phyloP scores from a whole-genome alignment of 306 rosid species.

The Quercus gilva region DNA sequence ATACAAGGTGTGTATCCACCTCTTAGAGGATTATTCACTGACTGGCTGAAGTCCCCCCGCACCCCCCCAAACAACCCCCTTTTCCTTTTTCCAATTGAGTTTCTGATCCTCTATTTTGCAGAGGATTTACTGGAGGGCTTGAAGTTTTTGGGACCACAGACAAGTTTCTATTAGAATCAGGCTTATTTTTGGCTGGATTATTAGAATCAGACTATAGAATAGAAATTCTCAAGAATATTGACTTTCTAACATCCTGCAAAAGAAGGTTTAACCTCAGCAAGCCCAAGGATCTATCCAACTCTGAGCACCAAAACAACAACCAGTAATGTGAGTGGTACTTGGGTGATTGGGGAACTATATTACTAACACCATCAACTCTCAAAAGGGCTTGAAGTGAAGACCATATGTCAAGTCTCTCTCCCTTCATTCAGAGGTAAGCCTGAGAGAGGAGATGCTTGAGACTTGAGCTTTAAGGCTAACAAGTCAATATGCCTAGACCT shows the following conservation, averaged over 20 bases:
- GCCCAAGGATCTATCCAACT: not conserved
- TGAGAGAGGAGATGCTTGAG: not conserved
- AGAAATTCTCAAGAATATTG: not conserved
- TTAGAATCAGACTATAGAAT: not conserved
- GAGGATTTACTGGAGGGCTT: not conserved
- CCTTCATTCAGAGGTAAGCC: not conserved
- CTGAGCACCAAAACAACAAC: not conserved
- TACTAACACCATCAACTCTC: not conserved
- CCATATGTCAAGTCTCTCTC: not conserved
- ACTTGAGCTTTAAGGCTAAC: not conserved
- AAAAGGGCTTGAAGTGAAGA: not conserved
- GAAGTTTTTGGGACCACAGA: not conserved
- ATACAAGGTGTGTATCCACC: not conserved
- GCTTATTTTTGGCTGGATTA: not conserved
- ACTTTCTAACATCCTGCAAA: not conserved
- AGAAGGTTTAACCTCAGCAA: not conserved
- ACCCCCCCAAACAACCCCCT: too few species aligned
- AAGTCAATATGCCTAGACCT: not conserved
- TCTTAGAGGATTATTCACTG: too few species aligned
- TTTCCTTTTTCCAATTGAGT: too few species aligned
- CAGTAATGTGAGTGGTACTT: not conserved
- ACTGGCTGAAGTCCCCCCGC: too few species aligned
- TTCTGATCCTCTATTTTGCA: not conserved
- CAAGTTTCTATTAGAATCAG: not conserved
- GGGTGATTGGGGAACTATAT: not conserved